These are phyloP conservation scores for Extremus antarcticus DNA, from an alignment of 495 filamentous ascomycete genomes.

Conservation along the genomic window DNA sequence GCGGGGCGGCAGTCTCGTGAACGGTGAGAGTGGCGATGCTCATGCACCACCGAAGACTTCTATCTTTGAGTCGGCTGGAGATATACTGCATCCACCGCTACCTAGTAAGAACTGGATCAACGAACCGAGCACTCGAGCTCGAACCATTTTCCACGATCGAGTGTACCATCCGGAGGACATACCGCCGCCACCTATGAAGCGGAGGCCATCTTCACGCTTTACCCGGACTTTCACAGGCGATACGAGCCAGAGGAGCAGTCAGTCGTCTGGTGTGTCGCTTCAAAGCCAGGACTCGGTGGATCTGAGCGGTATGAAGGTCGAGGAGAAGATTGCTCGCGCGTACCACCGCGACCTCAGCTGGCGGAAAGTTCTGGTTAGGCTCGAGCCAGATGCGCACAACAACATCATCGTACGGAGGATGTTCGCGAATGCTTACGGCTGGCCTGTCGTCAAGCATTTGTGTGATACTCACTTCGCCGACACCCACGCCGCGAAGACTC, in stretches of 20 bases:
- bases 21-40: conserved; percentile 17
- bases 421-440: conserved; percentile 95
- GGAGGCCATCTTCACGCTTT: conserved; percentile 28
- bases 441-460: conserved; percentile 90
- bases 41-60: conserved; percentile 77
- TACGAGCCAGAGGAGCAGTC: background rate
- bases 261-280: background rate
- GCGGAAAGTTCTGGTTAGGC: conserved; percentile 89
- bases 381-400: conserved; percentile 97
- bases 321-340: conserved; percentile 93
- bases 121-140: conserved; percentile 68
- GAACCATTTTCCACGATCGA: conserved; percentile 94
- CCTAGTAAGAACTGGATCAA: conserved; percentile 69
- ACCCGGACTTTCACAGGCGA: conserved; percentile 37
- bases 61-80: conserved; percentile 87
- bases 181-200: conserved; percentile 59
- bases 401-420: conserved; percentile 92
- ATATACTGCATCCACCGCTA: conserved; percentile 81
- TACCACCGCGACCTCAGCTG: conserved; percentile 85
- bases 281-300: conserved; percentile 18
- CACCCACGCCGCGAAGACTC: conserved; percentile 44
- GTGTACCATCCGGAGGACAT: conserved; percentile 91
- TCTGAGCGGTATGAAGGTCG: conserved; percentile 62
- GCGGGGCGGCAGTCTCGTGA: conserved; percentile 37
- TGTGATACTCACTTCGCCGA: conserved; percentile 87